Evolutionary conservation across 805 yeast species (phyloP).

Genomic region (Helenozyma baotianmanensis): DNA sequence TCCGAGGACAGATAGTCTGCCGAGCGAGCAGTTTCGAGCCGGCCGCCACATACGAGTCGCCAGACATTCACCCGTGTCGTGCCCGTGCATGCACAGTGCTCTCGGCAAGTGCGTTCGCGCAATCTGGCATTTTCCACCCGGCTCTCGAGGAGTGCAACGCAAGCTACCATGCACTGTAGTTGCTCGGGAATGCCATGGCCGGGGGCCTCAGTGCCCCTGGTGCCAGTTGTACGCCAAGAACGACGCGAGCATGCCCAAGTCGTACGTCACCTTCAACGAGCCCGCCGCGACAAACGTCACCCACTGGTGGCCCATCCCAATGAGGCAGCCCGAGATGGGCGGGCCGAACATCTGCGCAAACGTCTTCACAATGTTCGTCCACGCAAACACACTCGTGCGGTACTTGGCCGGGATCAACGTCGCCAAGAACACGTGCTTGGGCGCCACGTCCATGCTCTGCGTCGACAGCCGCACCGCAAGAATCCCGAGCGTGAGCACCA

Average conservation of each 20-base stretch:
- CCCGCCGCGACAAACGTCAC: slow-evolving; percentile 40
- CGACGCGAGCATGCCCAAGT: slow-evolving; percentile 33
- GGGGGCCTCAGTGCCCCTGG: slow-evolving; percentile 4
- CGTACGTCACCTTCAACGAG: slow-evolving; percentile 34
- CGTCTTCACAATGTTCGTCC: slow-evolving; percentile 42
- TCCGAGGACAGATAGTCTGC: too few species aligned
- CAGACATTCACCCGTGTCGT: too few species aligned
- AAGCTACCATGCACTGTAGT: too few species aligned
- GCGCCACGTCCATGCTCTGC: slow-evolving; percentile 46
- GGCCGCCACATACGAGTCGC: too few species aligned
- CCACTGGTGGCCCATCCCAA: slow-evolving; percentile 37
- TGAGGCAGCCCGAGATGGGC: slow-evolving; percentile 34
- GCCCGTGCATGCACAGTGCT: too few species aligned
- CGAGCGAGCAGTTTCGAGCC: too few species aligned
- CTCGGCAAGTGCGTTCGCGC: too few species aligned
- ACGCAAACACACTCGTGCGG: slow-evolving; percentile 40
- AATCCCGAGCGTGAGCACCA: slow-evolving; percentile 26
- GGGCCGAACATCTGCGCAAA: slow-evolving; percentile 42
- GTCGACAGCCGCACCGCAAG: slow-evolving; percentile 34
- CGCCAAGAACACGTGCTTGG: slow-evolving; percentile 45
- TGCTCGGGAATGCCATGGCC: too few species aligned
- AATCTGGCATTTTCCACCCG: too few species aligned
- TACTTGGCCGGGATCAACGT: slow-evolving; percentile 36
- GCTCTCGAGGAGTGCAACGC: too few species aligned
- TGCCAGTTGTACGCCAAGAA: slow-evolving; percentile 25